Evolutionary conservation across 495 filamentous ascomycete species (phyloP), one percentile per base, ranked within the genome.

Genomic region (Penicillium lividum): DNA sequence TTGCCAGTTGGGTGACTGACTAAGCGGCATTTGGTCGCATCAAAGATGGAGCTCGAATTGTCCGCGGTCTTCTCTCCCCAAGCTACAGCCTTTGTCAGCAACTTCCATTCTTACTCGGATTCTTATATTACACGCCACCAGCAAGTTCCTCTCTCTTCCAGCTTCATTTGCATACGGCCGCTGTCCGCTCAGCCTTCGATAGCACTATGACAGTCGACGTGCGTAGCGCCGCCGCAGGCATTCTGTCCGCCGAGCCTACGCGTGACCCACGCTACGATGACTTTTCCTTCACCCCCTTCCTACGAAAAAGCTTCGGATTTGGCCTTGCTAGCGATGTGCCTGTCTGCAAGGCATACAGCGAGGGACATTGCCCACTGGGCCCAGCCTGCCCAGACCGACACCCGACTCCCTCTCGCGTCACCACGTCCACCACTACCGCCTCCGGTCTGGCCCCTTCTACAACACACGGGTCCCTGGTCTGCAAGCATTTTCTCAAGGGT

Each of bases 401-500:
- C 59, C 80, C 81, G 10, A 80, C 77, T 0, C 76, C 78, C 5
- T 77, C 76, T 4, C 71, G 73, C 45, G 74, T 79, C 11, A 79
- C 76, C 10, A 74, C 75, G 1, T 76, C 74, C 2, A 79, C 74
- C 0, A 80, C 74, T 27, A 88, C 84, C 63, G 85, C 84, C 62
- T 84, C 80, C 5, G 74, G 74, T 15, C 62, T 79, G 59, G 76
- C 75, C 0, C 78, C 77, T 7, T 80, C 77, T 6, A 74, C 78
- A 18, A 80, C 77, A 7, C 80, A 83, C 59, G 80, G 81, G 42
- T 86, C 81, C 11, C 82, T 97, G 0, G 92, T 98, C 56, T 98
- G 94, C 86, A 98, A 98, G 77, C 94, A 98, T 83, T 98, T 95
- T 86, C 86, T 98, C 61, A 89, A 95, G 63, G 92, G 91, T 0